Conservation (phyloP, 1,139 yeast species). For the Ashbya aceris region DNA sequence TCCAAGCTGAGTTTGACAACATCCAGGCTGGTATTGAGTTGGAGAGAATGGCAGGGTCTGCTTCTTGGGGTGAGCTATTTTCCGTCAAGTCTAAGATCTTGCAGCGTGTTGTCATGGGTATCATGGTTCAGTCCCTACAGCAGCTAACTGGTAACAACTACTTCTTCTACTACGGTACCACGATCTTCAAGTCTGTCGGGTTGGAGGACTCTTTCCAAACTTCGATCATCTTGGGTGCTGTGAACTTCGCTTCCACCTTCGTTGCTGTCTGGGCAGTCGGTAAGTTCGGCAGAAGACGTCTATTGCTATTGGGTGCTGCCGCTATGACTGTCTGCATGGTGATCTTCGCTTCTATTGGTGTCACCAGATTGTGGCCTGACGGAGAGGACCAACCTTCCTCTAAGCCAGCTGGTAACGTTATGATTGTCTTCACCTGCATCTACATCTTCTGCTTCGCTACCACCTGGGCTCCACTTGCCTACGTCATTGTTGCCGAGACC, state of each 20-base stretch:
- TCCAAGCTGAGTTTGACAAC: slow-evolving; percentile 47
- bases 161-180: slow-evolving; percentile 66
- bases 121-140: slow-evolving; percentile 56
- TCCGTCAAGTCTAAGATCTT: slow-evolving; percentile 58
- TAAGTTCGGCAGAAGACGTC: slow-evolving; percentile 52
- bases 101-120: slow-evolving; percentile 55
- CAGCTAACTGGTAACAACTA: slow-evolving; percentile 69
- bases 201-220: slow-evolving; percentile 58
- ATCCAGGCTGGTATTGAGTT: slow-evolving; percentile 56
- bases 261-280: slow-evolving; percentile 55
- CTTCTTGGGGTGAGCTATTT: slow-evolving; percentile 51
- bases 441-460: slow-evolving; percentile 74
- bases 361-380: slow-evolving; percentile 44
- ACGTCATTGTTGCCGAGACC: slow-evolving; percentile 62
- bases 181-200: slow-evolving; percentile 62
- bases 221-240: slow-evolving; percentile 59
- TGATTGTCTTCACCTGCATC: slow-evolving; percentile 71
- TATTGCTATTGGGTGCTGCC: slow-evolving; percentile 49
- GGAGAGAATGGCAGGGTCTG: slow-evolving; percentile 53
- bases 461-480: slow-evolving; percentile 78
- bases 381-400: slow-evolving; percentile 29
- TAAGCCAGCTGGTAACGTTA: slow-evolving; percentile 57
- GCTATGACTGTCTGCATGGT: slow-evolving; percentile 52
- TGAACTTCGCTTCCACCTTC: slow-evolving; percentile 63
- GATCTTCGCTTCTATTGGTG: slow-evolving; percentile 55